phyloP scores from a whole-genome alignment of 2,329 filamentous ascomycete species.

The Diaporthe aspalathi region DNA sequence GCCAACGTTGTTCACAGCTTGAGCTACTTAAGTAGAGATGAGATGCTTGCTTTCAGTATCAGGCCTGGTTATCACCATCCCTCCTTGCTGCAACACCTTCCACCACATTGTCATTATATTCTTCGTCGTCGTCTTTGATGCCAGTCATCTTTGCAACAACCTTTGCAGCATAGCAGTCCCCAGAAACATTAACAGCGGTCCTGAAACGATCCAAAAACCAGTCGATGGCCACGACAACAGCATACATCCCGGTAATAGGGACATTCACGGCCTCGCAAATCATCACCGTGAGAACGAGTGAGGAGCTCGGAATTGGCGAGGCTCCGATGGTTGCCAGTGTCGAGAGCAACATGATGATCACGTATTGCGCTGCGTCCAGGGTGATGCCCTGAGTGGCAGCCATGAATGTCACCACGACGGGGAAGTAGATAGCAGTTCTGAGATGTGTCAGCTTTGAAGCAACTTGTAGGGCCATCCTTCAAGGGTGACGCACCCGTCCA shows the following conservation, averaged over 20 bases:
- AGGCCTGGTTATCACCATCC: not conserved
- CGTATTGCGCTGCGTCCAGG: conserved; percentile 58
- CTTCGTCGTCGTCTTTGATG: conserved; percentile 42
- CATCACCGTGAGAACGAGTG: conserved; percentile 63
- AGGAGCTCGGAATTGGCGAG: conserved; percentile 64
- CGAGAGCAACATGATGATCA: conserved; percentile 60
- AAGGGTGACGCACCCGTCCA: conserved; percentile 54
- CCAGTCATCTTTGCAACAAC: conserved; percentile 55
- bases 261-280: conserved; percentile 58
- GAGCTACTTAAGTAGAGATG: not conserved
- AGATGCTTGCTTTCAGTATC: not conserved
- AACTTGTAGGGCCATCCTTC: conserved; percentile 29
- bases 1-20: too few relatives aligned
- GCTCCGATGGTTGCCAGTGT: conserved; percentile 65
- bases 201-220: conserved; percentile 69
- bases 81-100: conserved; percentile 1
- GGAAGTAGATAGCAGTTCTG: conserved; percentile 66
- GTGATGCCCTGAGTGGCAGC: conserved; percentile 61
- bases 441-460: conserved; percentile 37
- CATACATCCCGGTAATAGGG: conserved; percentile 61
- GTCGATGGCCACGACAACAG: conserved; percentile 64
- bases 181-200: conserved; percentile 62
- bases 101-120: not conserved
- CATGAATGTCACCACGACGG: conserved; percentile 63
- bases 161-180: conserved; percentile 59